A percentile compares a stretch with the other conserved stretches of the same genome.
phyloP scores from a whole-genome alignment of 2,329 filamentous ascomycete species.

The Lojkania enalia region DNA sequence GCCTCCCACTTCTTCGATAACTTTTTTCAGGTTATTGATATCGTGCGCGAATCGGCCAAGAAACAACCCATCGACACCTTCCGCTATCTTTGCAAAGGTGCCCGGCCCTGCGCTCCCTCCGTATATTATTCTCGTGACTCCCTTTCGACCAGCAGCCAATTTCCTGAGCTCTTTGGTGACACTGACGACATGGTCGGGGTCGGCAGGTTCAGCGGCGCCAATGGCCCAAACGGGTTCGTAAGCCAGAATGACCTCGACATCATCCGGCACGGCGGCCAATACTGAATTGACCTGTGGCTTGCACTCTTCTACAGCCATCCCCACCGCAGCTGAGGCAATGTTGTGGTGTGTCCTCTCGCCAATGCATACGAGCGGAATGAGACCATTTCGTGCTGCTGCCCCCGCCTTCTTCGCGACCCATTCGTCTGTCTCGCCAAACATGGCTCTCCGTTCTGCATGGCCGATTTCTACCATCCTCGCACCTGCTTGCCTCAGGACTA shows the following conservation, averaged over 20 bases:
- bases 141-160: constrained; percentile 56
- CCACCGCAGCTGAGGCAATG: constrained; percentile 54
- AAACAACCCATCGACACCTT: constrained; percentile 78
- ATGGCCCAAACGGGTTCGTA: constrained; percentile 93
- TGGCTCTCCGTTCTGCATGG: constrained; percentile 73
- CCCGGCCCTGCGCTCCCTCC: constrained; percentile 83
- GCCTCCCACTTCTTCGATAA: constrained; percentile 70
- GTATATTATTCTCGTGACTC: constrained; percentile 72
- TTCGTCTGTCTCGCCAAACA: constrained; percentile 76
- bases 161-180: constrained; percentile 69
- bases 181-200: constrained; percentile 70
- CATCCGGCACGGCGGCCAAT: constrained; percentile 61
- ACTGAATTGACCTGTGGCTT: constrained; percentile 66
- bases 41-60: constrained; percentile 82
- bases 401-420: constrained; percentile 69
- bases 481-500: constrained; percentile 67
- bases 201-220: constrained; percentile 71
- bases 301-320: constrained; percentile 67
- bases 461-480: constrained; percentile 76
- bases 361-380: constrained; percentile 79
- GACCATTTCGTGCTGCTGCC: constrained; percentile 67
- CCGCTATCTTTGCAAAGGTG: constrained; percentile 67
- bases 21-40: constrained; percentile 69
- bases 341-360: constrained; percentile 65
- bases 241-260: constrained; percentile 73